Conservation (phyloP, 768 basidiomycete genomes). For the Xerocomus brunneocitrinus region DNA sequence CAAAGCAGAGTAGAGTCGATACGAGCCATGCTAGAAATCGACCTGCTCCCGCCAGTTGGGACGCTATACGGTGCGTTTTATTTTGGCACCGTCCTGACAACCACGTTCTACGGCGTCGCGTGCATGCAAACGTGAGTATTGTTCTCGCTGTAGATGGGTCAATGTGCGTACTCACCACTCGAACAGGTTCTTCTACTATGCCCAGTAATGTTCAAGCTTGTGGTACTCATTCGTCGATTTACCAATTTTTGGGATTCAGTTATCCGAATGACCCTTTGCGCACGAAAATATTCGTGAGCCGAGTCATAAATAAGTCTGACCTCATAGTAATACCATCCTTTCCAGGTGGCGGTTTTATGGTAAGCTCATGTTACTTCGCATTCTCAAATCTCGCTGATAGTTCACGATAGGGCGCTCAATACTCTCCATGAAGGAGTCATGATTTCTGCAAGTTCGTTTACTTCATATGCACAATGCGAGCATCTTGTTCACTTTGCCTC, state of each 20-base stretch:
- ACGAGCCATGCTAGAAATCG: too few relatives aligned
- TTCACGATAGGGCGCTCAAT: neutral
- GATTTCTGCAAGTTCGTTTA: neutral
- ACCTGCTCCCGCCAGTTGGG: neutral
- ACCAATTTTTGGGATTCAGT: neutral
- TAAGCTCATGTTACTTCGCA: neutral
- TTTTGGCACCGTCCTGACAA: neutral
- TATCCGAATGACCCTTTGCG: neutral
- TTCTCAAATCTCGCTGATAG: too few relatives aligned
- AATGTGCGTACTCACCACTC: neutral
- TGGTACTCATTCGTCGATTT: neutral
- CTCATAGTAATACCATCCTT: neutral
- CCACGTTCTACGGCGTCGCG: neutral
- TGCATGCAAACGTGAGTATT: neutral
- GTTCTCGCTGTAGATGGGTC: neutral
- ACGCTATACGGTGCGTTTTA: neutral
- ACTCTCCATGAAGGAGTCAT: neutral
- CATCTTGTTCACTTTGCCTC: neutral
- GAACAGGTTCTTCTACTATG: neutral
- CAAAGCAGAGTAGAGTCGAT: too few relatives aligned
- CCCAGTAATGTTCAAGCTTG: neutral
- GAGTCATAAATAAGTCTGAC: neutral
- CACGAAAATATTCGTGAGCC: neutral
- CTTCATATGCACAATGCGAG: neutral
- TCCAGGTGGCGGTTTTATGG: neutral